Evolutionary conservation across 177 flowering plant genomes (phyloP).

Genomic region (Vitis hybrid): DNA sequence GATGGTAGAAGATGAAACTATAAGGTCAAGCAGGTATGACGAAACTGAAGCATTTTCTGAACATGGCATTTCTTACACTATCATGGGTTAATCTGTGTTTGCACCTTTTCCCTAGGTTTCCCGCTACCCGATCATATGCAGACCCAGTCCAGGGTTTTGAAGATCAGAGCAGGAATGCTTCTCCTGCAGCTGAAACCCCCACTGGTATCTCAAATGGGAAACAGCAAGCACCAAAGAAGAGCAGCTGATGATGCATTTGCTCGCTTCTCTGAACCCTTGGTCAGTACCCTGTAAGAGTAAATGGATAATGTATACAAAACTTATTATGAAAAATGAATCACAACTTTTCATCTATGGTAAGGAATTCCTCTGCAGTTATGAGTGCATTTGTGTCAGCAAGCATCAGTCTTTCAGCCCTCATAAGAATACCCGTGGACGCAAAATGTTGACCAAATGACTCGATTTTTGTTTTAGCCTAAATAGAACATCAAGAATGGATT

Average conservation of each 20-base stretch:
- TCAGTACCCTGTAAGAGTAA: no score
- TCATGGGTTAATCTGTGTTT: background rate
- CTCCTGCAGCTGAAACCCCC: constrained; percentile 35
- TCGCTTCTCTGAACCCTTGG: background rate
- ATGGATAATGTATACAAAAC: no score
- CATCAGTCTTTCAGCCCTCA: no score
- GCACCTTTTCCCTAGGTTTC: constrained; percentile 37
- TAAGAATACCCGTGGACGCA: no score
- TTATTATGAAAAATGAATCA: no score
- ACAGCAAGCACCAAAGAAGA: constrained; percentile 23
- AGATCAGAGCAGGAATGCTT: constrained; percentile 31
- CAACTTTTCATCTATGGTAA: no score
- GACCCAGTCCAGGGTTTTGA: constrained; percentile 44
- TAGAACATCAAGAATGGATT: no score
- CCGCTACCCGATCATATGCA: constrained; percentile 41
- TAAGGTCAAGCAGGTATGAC: constrained; percentile 59
- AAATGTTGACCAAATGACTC: no score
- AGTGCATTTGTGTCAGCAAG: no score
- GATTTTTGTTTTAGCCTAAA: no score
- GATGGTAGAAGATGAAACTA: constrained; percentile 38
- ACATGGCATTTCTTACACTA: background rate
- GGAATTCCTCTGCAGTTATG: no score
- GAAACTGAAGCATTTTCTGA: background rate
- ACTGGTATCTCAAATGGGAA: constrained; percentile 27
- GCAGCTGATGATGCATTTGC: background rate